phyloP scores from a whole-genome alignment of 2,329 filamentous ascomycete genomes.

The Neoscytalidium dimidiatum region DNA sequence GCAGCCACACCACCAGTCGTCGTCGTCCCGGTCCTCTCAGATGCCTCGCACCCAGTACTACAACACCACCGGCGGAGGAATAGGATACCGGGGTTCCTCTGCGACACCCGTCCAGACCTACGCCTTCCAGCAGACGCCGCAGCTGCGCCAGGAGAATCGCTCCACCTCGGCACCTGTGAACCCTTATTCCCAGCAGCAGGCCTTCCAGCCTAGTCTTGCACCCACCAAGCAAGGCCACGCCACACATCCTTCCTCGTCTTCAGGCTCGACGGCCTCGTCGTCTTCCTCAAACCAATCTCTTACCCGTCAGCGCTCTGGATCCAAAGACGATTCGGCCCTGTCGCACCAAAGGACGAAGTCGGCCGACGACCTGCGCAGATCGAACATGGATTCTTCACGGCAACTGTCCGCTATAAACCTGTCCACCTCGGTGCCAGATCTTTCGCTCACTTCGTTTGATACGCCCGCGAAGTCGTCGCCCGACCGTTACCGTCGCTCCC shows the following conservation, averaged over 20 bases:
- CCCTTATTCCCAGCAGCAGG: conserved; percentile 41
- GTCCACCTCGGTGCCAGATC: conserved; percentile 54
- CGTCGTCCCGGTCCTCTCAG: conserved; percentile 38
- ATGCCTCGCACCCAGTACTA: conserved; percentile 46
- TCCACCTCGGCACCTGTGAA: conserved; percentile 55
- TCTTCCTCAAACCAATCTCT: conserved; percentile 54
- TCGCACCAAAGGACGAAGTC: conserved; percentile 35
- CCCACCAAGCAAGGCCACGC: conserved; percentile 36
- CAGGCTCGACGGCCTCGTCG: conserved; percentile 48
- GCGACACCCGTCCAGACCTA: conserved; percentile 52
- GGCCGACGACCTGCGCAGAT: conserved; percentile 24
- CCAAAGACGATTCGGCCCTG: conserved; percentile 53
- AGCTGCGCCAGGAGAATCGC: conserved; percentile 58
- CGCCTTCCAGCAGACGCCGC: conserved; percentile 54
- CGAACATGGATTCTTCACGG: conserved; percentile 32
- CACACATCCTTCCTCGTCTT: conserved; percentile 43
- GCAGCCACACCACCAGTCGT: conserved; percentile 39
- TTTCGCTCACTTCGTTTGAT: conserved; percentile 58
- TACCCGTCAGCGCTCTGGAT: conserved; percentile 25
- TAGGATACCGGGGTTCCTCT: conserved; percentile 44
- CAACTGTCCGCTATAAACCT: conserved; percentile 53
- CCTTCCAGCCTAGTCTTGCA: conserved; percentile 25
- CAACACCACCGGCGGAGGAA: conserved; percentile 41
- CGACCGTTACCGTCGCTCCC: conserved; percentile 75
- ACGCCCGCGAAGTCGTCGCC: conserved; percentile 68